Evolutionary conservation across 768 basidiomycete species (phyloP).

Genomic region (Mrakia hoshinonis): DNA sequence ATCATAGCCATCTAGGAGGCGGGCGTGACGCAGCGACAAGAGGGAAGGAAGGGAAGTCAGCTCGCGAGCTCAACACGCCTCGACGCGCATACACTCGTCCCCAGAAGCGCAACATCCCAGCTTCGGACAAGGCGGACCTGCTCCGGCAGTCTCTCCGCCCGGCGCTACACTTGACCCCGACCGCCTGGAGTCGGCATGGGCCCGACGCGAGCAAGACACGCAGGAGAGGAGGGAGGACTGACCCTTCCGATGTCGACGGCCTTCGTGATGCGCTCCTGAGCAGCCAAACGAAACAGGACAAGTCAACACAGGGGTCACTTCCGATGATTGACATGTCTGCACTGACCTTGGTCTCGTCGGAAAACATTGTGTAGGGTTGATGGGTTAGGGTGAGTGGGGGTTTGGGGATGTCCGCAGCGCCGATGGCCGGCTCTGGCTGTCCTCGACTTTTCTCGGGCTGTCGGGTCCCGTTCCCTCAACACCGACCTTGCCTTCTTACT

Average conservation of each 20-base stretch:
- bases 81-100: too few species aligned
- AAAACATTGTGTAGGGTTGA: conserved; percentile 16
- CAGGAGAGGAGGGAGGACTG: background rate
- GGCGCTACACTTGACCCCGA: too few species aligned
- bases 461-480: background rate
- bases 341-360: conserved; percentile 26
- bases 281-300: background rate
- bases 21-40: background rate
- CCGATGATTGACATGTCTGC: background rate
- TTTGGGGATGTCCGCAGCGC: background rate
- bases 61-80: background rate
- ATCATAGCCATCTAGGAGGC: conserved; percentile 13
- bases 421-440: background rate
- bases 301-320: background rate
- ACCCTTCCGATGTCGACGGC: conserved; percentile 26
- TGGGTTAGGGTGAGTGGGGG: background rate
- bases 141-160: too few species aligned
- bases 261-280: conserved; percentile 31
- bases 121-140: too few species aligned
- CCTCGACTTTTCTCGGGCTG: background rate
- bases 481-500: background rate
- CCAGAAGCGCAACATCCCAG: too few species aligned
- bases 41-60: background rate
- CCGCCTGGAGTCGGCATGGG: too few species aligned
- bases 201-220: too few species aligned